Percentiles rank a stretch among this genome's conserved stretches.
phyloP scores from a whole-genome alignment of 352 stramenopile genomes.

The Phytophthora europaea region DNA sequence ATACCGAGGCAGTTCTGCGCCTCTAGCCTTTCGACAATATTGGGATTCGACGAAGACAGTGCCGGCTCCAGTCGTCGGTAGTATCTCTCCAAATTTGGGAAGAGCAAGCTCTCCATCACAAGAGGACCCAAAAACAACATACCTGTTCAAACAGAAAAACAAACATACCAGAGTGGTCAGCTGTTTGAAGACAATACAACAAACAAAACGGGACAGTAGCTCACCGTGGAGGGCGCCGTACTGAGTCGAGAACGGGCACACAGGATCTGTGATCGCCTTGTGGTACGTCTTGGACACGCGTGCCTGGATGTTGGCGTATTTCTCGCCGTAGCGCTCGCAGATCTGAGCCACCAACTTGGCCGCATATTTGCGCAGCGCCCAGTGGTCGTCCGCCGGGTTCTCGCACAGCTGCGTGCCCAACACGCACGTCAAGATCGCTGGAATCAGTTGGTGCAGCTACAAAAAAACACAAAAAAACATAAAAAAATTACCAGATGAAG shows the following conservation, averaged over 20 bases:
- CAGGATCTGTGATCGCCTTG: constrained; percentile 82
- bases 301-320: constrained; percentile 94
- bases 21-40: constrained; percentile 84
- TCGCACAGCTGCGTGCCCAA: constrained; percentile 92
- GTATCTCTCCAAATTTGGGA: constrained; percentile 90
- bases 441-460: constrained; percentile 95
- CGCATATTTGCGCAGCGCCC: constrained; percentile 90
- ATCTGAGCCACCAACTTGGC: constrained; percentile 87
- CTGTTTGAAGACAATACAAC: background rate
- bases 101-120: constrained; percentile 94
- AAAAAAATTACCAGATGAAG: background rate
- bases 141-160: constrained; percentile 41
- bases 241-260: constrained; percentile 88
- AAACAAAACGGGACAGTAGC: background rate
- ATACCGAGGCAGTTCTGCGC: constrained; percentile 91
- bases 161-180: background rate
- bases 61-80: constrained; percentile 87
- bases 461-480: background rate
- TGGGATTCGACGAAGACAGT: constrained; percentile 78
- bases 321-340: constrained; percentile 86
- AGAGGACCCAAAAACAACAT: constrained; percentile 93
- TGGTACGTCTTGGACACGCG: constrained; percentile 94
- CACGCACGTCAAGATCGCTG: constrained; percentile 94
- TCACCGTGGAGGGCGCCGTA: constrained; percentile 94
- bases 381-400: constrained; percentile 90